A percentile compares a stretch with the other conserved stretches of the same genome.
Evolutionary conservation across 2,329 filamentous ascomycete species (phyloP).

Genomic region (Tolypocladium album): DNA sequence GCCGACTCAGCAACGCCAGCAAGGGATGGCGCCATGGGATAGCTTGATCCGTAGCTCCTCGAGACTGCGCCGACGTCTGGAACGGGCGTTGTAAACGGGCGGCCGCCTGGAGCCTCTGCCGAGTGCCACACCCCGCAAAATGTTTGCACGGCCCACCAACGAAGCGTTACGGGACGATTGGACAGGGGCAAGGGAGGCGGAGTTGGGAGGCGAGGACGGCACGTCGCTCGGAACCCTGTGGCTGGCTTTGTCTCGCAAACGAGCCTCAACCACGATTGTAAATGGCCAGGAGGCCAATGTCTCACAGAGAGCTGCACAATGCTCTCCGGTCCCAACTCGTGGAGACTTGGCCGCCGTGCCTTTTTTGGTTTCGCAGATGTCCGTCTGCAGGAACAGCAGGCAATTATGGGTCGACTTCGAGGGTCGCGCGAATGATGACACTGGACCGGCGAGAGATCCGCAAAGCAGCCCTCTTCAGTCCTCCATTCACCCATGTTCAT

Average conservation of each 20-base stretch:
- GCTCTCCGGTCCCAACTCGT: not conserved
- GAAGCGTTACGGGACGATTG: not conserved
- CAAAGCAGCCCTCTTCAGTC: not conserved
- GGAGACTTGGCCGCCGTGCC: not conserved
- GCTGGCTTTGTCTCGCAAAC: not conserved
- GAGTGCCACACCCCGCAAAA: not conserved
- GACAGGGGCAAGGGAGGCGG: not conserved
- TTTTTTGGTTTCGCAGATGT: not conserved
- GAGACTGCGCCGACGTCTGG: not conserved
- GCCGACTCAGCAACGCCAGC: not conserved
- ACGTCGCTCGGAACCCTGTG: not conserved
- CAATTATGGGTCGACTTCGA: not conserved
- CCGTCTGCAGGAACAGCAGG: not conserved
- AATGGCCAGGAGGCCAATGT: not conserved
- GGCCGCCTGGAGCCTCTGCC: not conserved
- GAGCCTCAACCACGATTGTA: not conserved
- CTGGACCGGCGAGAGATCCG: not conserved
- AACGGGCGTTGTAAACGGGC: not conserved
- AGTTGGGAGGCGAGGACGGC: not conserved
- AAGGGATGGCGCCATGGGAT: not conserved
- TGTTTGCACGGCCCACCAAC: not conserved
- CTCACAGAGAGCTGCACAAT: not conserved
- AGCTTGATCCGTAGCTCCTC: not conserved
- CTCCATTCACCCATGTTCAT: not conserved
- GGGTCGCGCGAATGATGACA: not conserved